Base-by-base conservation (phyloP, 805 yeast species). In the Alloascoidea hylecoeti region DNA sequence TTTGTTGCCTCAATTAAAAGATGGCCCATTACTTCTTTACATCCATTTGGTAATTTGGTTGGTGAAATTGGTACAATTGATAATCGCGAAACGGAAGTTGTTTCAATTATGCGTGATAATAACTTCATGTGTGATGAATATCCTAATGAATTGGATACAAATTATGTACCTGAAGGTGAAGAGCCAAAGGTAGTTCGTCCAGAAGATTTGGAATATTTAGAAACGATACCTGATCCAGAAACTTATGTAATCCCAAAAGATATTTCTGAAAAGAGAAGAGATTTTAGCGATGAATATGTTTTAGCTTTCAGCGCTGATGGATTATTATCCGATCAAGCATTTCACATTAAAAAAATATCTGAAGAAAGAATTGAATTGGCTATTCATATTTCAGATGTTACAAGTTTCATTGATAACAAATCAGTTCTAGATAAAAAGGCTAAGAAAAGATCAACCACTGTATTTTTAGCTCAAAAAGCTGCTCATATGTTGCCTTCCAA, bases 21-120 rank as follows among this genome's bases (percentile, higher is more conserved):
- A 58, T 92, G 98, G 98, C 98, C 98, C 52, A 92, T 92, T 57
- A 92, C 98, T 5, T 89, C 97, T 0, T 69, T 92, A 56, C 98
- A 92, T 64, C 98, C 98, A 3, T 92, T 92, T 53, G 98, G 98
- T 49, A 86, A 95, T 18, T 64, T 92, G 41, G 79, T 89, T 17
- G 81, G 88, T 35, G 83, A 82, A 48, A 64, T 92, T 44, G 98
- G 98, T 16, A 69, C 74, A 30, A 74, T 82, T 49, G 83, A 77
- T 46, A 89, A 79, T 44, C 70, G 76, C 2, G 63, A 68, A 16
- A 83, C 89, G 33, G 95, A 86, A 55, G 72, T 86, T 43, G 89
- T 80, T 54, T 84, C 96, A 1, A 79, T 92, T 39, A 66, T 92
- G 46, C 75, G 96, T 51, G 97, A 62, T 45, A 61, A 60, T 46